Conservation (phyloP, 2,329 filamentous ascomycete genomes). For the Diaporthe sp. region DNA sequence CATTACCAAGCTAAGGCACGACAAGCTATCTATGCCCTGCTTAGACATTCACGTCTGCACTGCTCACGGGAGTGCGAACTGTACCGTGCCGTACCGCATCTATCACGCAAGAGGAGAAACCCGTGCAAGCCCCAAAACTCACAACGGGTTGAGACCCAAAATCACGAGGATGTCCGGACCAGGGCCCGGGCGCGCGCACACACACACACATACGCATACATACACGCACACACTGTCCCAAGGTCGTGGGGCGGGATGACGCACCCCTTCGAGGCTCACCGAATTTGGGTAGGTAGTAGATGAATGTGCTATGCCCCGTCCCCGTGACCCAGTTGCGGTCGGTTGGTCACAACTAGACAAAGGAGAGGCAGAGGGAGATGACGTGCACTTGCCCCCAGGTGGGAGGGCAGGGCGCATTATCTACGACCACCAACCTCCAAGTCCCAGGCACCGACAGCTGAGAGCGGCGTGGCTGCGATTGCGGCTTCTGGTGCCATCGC, state of each 20-base stretch:
- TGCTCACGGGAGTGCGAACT: neutral
- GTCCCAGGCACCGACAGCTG: slow-evolving; percentile 3
- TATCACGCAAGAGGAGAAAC: neutral
- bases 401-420: neutral
- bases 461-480: neutral
- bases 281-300: neutral
- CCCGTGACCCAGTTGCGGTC: neutral
- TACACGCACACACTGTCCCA: neutral
- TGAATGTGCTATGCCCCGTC: too few relatives aligned
- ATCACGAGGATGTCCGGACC: neutral
- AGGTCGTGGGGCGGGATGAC: neutral
- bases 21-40: too few relatives aligned
- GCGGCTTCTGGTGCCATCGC: neutral
- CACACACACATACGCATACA: neutral
- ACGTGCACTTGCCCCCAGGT: neutral
- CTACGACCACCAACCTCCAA: neutral
- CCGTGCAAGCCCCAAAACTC: neutral
- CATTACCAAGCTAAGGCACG: neutral
- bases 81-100: neutral
- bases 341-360: neutral
- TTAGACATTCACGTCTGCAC: neutral
- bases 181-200: neutral
- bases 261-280: neutral
- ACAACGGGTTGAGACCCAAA: neutral
- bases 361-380: neutral